Base-by-base conservation (phyloP, 805 yeast genomes). In the Saturnispora sanitii region DNA sequence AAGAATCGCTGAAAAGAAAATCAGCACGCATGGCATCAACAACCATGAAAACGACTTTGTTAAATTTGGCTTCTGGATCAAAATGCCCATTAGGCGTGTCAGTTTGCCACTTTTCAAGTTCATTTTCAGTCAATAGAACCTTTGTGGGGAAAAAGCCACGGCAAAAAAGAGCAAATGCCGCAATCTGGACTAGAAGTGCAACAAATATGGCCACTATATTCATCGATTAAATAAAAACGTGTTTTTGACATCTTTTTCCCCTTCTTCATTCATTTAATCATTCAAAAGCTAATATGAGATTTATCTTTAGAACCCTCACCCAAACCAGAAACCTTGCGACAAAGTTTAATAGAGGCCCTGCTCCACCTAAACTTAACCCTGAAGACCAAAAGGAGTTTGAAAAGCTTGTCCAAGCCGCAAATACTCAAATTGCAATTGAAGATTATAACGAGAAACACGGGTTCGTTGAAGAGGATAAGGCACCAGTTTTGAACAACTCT, bases 11-110 rank as follows among this genome's bases (percentile, higher is more conserved):
- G 53, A 74, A 90, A 60, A 87, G 60, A 57, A 88, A 90, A 56
- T 92, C 99, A 16, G 92, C 70, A 48, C 99, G 65, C 65, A 92
- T 64, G 2, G 98, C 98, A 62, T 92, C 99, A 8, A 92, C 81
- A 2, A 92, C 90, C 75, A 92, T 78, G 18, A 92, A 57, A 0
- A 92, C 75, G 17, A 87, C 59, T 50, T 76, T 79, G 37, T 76
- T 71, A 53, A 84, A 90, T 43, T 68, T 69, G 1, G 76, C 65
- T 7, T 51, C 33, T 5, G 58, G 58, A 6, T 52, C 52, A 12
- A 29, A 47, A 60, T 45, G 56, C 3, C 60, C 17, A 45, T 47
- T 25, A 42, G 68, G 47, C 42, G 47, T 16, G 37, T 50, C n/a
- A 49, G 57, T 27, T 50, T 58, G 40, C 67, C 66, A 35, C 47